Percentiles rank a stretch among this genome's conserved stretches.
Evolutionary conservation across 2,329 filamentous ascomycete genomes (phyloP).

Genomic region (Fusarium sp.): DNA sequence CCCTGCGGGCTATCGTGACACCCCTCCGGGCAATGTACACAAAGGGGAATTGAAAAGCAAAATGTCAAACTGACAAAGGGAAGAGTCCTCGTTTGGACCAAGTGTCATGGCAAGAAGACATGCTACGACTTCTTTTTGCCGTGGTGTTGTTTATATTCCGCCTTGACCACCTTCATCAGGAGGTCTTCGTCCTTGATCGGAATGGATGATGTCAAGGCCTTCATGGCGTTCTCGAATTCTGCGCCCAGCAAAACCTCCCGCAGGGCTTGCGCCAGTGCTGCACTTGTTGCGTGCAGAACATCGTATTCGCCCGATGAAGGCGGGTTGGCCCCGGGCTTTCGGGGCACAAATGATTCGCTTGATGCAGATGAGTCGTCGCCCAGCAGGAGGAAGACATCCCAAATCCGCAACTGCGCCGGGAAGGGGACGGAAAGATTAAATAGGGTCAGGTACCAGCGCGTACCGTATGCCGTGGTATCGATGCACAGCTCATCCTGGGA

Average conservation of each 20-base stretch:
- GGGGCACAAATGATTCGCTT: conserved; percentile 27
- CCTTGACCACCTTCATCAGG: conserved; percentile 89
- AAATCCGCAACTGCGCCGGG: conserved; percentile 91
- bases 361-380: conserved; percentile 61
- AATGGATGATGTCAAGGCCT: conserved; percentile 93
- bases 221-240: conserved; percentile 99
- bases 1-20: conserved; percentile 42
- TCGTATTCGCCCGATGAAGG: conserved; percentile 73
- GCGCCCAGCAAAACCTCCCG: conserved; percentile 90
- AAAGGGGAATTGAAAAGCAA: conserved; percentile 37
- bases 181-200: conserved; percentile 95
- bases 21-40: conserved; percentile 37
- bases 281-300: conserved; percentile 89
- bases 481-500: conserved; percentile 81
- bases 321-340: conserved; percentile 39
- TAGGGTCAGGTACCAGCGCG: conserved; percentile 95
- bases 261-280: conserved; percentile 91
- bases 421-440: conserved; percentile 99
- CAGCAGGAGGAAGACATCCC: conserved; percentile 97
- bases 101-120: conserved; percentile 48
- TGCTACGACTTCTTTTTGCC: conserved; percentile 61
- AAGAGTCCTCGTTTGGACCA: conserved; percentile 37
- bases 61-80: conserved; percentile 35
- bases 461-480: conserved; percentile 92
- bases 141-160: conserved; percentile 83